phyloP scores from a whole-genome alignment of 2,329 filamentous ascomycete species.

The Stachybotrys echinatus region DNA sequence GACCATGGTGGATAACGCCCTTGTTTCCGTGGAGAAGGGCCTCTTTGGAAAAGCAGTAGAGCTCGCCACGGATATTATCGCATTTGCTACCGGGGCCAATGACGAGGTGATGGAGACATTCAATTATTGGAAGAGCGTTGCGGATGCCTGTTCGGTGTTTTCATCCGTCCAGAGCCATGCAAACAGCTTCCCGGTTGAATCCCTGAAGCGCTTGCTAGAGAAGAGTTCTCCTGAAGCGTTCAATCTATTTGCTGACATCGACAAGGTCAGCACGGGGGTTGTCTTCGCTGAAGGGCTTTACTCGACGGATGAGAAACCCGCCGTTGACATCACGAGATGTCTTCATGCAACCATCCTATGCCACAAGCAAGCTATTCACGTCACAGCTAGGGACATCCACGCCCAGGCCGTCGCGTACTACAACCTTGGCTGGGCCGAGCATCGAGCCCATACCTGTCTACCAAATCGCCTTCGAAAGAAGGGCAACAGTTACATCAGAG shows the following conservation, averaged over 20 bases:
- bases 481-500: slow-evolving; percentile 65
- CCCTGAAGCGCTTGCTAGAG: slow-evolving; percentile 54
- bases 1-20: slow-evolving; percentile 76
- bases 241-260: slow-evolving; percentile 61
- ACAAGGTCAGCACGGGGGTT: slow-evolving; percentile 50
- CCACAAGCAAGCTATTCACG: slow-evolving; percentile 78
- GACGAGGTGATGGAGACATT: slow-evolving; percentile 65
- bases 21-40: slow-evolving; percentile 72
- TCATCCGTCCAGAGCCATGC: slow-evolving; percentile 68
- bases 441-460: slow-evolving; percentile 69
- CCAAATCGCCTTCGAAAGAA: slow-evolving; percentile 48
- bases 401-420: slow-evolving; percentile 96
- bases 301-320: slow-evolving; percentile 40
- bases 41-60: slow-evolving; percentile 79
- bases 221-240: slow-evolving; percentile 49
- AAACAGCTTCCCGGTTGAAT: slow-evolving; percentile 53
- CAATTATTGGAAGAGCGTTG: slow-evolving; percentile 92
- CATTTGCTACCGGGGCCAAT: slow-evolving; percentile 59
- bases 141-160: slow-evolving; percentile 82
- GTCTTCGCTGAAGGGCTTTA: slow-evolving; percentile 38
- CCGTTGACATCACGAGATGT: slow-evolving; percentile 49
- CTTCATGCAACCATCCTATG: slow-evolving; percentile 73
- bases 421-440: slow-evolving; percentile 89
- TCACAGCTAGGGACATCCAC: slow-evolving; percentile 68
- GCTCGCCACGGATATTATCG: slow-evolving; percentile 63